These are phyloP conservation scores for Mycena filopes DNA, from an alignment of 768 basidiomycete species.

Conservation along the genomic window DNA sequence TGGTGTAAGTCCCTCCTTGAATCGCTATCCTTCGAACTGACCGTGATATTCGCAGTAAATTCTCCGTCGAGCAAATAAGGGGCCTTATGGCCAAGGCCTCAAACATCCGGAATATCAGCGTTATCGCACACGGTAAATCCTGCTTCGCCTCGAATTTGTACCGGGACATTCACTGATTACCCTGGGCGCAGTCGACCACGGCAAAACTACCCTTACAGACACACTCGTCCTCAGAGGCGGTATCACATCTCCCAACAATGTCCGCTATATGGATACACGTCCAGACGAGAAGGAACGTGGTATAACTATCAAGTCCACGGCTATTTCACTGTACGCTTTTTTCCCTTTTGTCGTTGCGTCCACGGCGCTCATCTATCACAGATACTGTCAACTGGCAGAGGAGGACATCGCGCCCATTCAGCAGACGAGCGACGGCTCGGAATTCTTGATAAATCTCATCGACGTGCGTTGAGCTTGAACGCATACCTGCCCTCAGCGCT, in stretches of 20 bases:
- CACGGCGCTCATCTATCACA: conserved; percentile 41
- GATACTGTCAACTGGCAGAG: conserved; percentile 96
- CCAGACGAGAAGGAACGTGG: conserved; percentile 99
- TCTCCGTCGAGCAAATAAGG: conserved; percentile 75
- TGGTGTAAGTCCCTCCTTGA: conserved; percentile 4
- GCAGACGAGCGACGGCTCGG: conserved; percentile 92
- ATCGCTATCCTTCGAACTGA: not conserved
- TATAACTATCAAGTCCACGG: conserved; percentile 99
- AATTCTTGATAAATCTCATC: conserved; percentile 99
- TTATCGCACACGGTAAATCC: conserved; percentile 73
- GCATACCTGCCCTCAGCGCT: not conserved
- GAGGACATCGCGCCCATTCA: conserved; percentile 85
- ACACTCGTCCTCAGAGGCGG: conserved; percentile 98
- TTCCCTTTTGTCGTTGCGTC: not conserved
- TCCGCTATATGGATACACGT: conserved; percentile 97
- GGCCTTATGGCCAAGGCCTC: conserved; percentile 88
- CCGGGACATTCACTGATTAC: conserved; percentile 27
- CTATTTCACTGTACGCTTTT: conserved; percentile 69
- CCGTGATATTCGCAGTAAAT: conserved; percentile 14
- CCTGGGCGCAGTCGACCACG: conserved; percentile 87
- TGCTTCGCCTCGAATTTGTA: not conserved
- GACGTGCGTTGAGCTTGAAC: conserved; percentile 58
- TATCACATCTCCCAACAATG: conserved; percentile 91
- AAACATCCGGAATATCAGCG: conserved; percentile 70
- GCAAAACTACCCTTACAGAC: conserved; percentile 99